These are phyloP conservation scores for Myriosclerotinia duriaeana DNA, from an alignment of 2,329 filamentous ascomycete genomes.

Conservation along the genomic window DNA sequence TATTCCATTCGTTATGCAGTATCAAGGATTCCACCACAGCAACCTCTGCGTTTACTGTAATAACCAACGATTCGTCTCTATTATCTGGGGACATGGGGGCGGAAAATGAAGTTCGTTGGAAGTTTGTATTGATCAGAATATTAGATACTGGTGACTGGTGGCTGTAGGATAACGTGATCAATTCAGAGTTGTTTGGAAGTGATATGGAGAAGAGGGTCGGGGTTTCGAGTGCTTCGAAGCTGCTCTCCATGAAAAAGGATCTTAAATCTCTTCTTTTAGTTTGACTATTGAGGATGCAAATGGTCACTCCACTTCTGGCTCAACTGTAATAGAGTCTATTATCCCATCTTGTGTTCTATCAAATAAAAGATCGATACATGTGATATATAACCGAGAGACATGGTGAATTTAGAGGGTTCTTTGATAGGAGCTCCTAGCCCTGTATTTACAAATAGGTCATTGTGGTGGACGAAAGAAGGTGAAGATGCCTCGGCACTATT, in stretches of 20 bases:
- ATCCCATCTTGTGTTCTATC: neutral
- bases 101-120: neutral
- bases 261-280: neutral
- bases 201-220: neutral
- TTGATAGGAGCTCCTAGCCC: neutral
- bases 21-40: too few species aligned
- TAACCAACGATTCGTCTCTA: neutral
- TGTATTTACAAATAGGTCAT: neutral
- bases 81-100: rapidly evolving
- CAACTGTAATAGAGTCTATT: neutral
- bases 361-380: neutral
- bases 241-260: neutral
- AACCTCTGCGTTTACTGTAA: rapidly evolving
- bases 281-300: neutral
- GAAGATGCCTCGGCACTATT: neutral
- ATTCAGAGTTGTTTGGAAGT: neutral
- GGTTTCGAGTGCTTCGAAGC: neutral
- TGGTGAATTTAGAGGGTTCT: neutral
- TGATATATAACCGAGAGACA: too few species aligned
- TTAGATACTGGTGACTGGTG: too few species aligned
- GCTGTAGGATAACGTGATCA: too few species aligned
- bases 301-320: neutral
- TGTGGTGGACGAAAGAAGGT: neutral
- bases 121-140: neutral
- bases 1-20: neutral